phyloP scores from a whole-genome alignment of 2,329 filamentous ascomycete genomes.

The Fusarium pseudograminearum region DNA sequence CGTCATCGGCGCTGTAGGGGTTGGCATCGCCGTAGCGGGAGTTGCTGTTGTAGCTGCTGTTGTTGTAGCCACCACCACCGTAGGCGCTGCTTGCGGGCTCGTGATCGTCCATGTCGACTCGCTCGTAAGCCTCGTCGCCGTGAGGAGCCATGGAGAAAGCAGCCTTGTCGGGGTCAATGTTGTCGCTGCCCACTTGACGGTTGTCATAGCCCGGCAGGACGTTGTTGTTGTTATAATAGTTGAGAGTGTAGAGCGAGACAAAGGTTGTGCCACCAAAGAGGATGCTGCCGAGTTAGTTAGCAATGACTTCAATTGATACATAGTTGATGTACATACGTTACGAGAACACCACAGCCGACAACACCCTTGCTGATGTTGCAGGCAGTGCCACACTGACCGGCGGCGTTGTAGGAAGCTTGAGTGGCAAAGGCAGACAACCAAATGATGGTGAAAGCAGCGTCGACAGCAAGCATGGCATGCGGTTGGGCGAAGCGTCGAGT shows the following conservation, averaged over 20 bases:
- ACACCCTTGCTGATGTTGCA: conserved; percentile 73
- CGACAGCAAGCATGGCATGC: conserved; percentile 70
- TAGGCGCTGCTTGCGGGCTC: conserved; percentile 49
- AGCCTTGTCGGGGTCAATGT: conserved; percentile 76
- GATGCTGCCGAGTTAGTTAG: conserved; percentile 57
- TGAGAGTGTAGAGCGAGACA: conserved; percentile 69
- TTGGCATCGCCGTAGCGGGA: conserved; percentile 55
- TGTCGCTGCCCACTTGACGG: conserved; percentile 57
- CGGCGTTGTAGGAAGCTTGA: conserved; percentile 72
- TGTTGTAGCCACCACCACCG: conserved; percentile 47
- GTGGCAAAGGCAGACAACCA: conserved; percentile 76
- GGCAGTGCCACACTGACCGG: conserved; percentile 64
- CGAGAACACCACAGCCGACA: conserved; percentile 72
- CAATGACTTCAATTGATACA: background rate
- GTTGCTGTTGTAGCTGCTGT: conserved; percentile 49
- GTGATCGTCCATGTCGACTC: conserved; percentile 68
- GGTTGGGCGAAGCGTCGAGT: conserved; percentile 72
- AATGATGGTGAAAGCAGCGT: conserved; percentile 68
- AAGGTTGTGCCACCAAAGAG: conserved; percentile 66
- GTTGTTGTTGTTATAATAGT: conserved; percentile 72
- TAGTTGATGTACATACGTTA: conserved; percentile 62
- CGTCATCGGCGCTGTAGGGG: conserved; percentile 56
- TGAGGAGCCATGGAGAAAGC: conserved; percentile 76
- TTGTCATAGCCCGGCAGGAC: conserved; percentile 71
- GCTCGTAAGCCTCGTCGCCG: conserved; percentile 74